Base-by-base conservation (phyloP, 2,329 filamentous ascomycete species). In the Aspergillus pseudoterreus region DNA sequence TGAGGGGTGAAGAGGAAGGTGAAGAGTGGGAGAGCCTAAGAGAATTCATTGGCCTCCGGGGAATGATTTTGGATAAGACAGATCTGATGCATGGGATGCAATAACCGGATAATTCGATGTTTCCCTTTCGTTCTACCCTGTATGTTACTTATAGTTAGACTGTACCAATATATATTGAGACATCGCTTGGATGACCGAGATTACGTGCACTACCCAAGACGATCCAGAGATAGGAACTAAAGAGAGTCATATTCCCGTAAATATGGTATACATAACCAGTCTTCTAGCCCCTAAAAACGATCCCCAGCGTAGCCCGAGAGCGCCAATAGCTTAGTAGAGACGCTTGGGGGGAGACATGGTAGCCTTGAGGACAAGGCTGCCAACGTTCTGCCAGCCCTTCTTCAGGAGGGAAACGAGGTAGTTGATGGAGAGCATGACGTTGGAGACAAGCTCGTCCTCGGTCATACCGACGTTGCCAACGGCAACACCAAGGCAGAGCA, bases 321-420 rank as follows among this genome's bases (percentile, higher is more conserved):
- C 27, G 62, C 54, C 59, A 19, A 63, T 56, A 61, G 64, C 74
- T 76, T 97, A 99, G 86, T 96, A 99, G 68, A 99, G 81, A 75
- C 94, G 91, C 85, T 91, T 94, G 68, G 94, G 94, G 67, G 94
- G 94, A 78, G 90, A 96, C 94, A 99, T 99, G 82, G 89, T 89
- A 81, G 94, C 94, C 90, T 99, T 99, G 85, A 99, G 94, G 76
- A 92, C 96, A 82, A 99, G 85, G 84, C 88, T 94, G 76, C 94
- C 94, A 72, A 99, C 94, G 86, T 99, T 99, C 85, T 99, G 94
- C 94, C 94, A 99, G 77, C 94, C 94, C 90, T 99, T 99, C 91
- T 99, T 99, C 76, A 99, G 83, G 68, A 99, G 84, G 62, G 91
- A 96, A 77, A 99, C 92, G 64, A 99, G 87, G 86, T 99, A 99